These are phyloP conservation scores for Dendrostoma leiphaemia DNA, from an alignment of 2,329 filamentous ascomycete species.

Conservation along the genomic window DNA sequence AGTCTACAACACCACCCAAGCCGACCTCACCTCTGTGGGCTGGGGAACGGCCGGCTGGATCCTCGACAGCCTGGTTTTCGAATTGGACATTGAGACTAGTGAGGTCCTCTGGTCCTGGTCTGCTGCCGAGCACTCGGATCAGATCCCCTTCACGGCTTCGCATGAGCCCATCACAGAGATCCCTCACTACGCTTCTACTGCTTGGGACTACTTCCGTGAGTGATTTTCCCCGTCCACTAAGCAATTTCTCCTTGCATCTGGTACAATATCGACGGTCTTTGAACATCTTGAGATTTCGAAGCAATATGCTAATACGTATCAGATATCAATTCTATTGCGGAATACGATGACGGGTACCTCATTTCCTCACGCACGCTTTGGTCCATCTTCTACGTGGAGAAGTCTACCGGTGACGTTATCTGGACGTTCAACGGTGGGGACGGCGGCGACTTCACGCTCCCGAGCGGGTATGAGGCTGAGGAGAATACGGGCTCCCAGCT, in stretches of 20 bases:
- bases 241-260: too few relatives aligned
- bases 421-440: conserved; percentile 35
- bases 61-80: conserved; percentile 30
- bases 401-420: conserved; percentile 43
- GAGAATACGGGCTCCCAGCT: conserved; percentile 2
- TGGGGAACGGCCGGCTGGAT: conserved; percentile 26
- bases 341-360: conserved; percentile 46
- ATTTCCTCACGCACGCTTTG: conserved; percentile 49
- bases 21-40: conserved; percentile 25
- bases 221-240: too few relatives aligned
- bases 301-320: too few relatives aligned
- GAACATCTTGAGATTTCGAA: too few relatives aligned
- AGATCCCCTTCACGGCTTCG: conserved; percentile 7
- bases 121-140: conserved; percentile 8
- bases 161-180: conserved; percentile 9
- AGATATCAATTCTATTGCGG: conserved; percentile 56
- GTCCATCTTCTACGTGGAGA: conserved; percentile 45
- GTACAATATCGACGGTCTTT: too few relatives aligned
- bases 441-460: conserved; percentile 10
- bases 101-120: conserved; percentile 34
- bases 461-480: background rate
- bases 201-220: conserved; percentile 56
- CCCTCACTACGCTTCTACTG: conserved; percentile 26
- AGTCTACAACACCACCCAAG: conserved; percentile 31
- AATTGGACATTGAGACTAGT: conserved; percentile 47